Base-by-base conservation (phyloP, 768 basidiomycete species). In the Leccinum ochraceum region DNA sequence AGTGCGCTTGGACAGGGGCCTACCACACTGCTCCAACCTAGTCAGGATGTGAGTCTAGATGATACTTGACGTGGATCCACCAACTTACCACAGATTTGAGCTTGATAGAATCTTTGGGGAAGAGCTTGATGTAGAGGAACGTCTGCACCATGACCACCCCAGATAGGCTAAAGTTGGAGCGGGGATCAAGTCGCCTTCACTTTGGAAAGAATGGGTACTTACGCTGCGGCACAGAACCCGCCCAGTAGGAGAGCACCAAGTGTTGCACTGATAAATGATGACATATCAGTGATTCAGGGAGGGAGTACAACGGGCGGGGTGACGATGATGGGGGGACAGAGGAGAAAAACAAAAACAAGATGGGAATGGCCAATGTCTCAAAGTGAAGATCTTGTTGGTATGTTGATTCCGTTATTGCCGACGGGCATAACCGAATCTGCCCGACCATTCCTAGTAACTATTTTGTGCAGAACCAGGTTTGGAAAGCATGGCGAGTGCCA, bases 1-100 rank as follows among this genome's bases (percentile, higher is more conserved):
- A 58, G 17, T n/a, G 2, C 2, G 3, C 17, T 44, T 6, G 4
- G 55, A 36, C 6, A 13, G 24, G 39, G 22, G 57, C 71, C 2
- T 32, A 70, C 72, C 72, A 73, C 22, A 75, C 66, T 0, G 28
- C 64, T 17, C 39, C 70, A 49, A 75, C 72, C 72, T 74, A n/a
- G 26, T 51, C 4, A 28, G 13, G 4, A 26, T 5, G 32, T 52
- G 36, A 48, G 42, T 6, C 57, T 30, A 56, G n/a, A 13, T 1
- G 2, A 2, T 37, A 4, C 22, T 17, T 22, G 48, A n/a, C n/a
- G 26, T 52, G 3, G 11, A 54, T 3, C 39, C 39, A 42, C 22
- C 5, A 6, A 63, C 72, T 59, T 53, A 74, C 72, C 7, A 62
- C 60, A 8, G 61, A 53, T 65, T 74, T 74, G 30, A 63, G n/a